These are phyloP conservation scores for Trichoderma sp. DNA, from an alignment of 2,329 filamentous ascomycete genomes.

Conservation along the genomic window DNA sequence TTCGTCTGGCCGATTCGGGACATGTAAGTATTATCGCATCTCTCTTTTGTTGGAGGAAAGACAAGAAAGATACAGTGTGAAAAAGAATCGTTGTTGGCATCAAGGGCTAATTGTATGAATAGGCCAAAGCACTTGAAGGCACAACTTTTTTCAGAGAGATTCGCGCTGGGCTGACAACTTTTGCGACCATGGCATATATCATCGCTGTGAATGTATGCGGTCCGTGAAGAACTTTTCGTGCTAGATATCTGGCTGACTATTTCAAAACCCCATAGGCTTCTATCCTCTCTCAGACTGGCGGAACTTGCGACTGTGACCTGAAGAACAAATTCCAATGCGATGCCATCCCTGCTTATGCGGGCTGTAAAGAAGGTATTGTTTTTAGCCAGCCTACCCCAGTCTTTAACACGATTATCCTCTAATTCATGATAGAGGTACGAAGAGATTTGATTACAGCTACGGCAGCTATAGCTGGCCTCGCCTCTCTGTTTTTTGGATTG, in stretches of 20 bases:
- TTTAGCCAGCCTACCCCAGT: neutral
- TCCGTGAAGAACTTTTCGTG: too few relatives aligned
- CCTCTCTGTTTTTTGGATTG: conserved; percentile 75
- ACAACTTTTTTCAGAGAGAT: conserved; percentile 76
- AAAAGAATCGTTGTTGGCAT: neutral
- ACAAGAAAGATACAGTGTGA: neutral
- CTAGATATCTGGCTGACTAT: neutral
- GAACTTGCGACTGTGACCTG: conserved; percentile 68
- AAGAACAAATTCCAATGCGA: conserved; percentile 50
- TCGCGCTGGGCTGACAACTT: conserved; percentile 77
- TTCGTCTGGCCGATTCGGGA: conserved; percentile 66
- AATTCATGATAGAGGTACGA: conserved; percentile 55
- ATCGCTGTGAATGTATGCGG: conserved; percentile 67
- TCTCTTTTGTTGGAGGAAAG: neutral
- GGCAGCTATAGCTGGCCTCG: conserved; percentile 74
- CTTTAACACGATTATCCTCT: neutral
- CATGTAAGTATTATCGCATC: conserved; percentile 54
- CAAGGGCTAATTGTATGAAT: neutral
- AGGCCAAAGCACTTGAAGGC: conserved; percentile 68
- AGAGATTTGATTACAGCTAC: conserved; percentile 81
- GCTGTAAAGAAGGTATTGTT: conserved; percentile 51
- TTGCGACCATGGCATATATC: conserved; percentile 83
- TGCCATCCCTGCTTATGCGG: conserved; percentile 45
- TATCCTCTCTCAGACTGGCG: conserved; percentile 74
- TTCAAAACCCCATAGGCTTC: conserved; percentile 53